phyloP scores from a whole-genome alignment of 495 filamentous ascomycete genomes.

The Penicillium chermesinum region DNA sequence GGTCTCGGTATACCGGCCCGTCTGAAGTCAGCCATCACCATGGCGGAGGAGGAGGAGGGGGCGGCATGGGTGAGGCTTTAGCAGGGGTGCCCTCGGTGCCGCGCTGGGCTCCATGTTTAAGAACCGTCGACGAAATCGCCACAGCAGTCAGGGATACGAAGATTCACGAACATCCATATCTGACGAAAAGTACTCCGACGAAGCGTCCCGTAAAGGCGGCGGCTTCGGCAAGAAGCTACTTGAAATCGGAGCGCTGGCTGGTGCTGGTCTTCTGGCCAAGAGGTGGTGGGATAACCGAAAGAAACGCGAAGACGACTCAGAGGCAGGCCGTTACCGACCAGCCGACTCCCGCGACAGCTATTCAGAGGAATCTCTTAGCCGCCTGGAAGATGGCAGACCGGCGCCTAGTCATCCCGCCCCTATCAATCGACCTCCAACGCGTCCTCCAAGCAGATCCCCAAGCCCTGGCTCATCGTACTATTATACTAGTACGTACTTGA shows the following conservation, averaged over 20 bases:
- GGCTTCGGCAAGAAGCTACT: constrained; percentile 62
- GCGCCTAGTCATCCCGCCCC: constrained; percentile 37
- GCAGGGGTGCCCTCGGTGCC: constrained; percentile 55
- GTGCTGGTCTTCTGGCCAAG: constrained; percentile 59
- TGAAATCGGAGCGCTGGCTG: constrained; percentile 61
- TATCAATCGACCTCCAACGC: constrained; percentile 38
- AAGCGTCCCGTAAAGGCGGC: constrained; percentile 26
- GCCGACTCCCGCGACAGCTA: constrained; percentile 42
- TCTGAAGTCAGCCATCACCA: constrained; percentile 20
- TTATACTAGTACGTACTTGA: constrained; percentile 40
- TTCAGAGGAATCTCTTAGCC: constrained; percentile 38
- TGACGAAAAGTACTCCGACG: constrained; percentile 58
- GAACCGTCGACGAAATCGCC: constrained; percentile 33
- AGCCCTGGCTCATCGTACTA: constrained; percentile 43
- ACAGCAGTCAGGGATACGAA: constrained; percentile 31
- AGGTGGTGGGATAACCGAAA: constrained; percentile 57
- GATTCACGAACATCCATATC: constrained; percentile 49
- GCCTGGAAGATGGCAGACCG: constrained; percentile 39
- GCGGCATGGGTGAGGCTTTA: constrained; percentile 33
- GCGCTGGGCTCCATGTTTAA: constrained; percentile 56
- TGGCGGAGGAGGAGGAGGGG: constrained; percentile 21
- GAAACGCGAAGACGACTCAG: constrained; percentile 51
- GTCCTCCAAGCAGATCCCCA: constrained; percentile 36
- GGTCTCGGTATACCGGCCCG: constrained; percentile 43
- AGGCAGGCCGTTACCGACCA: constrained; percentile 45